Evolutionary conservation across 805 yeast species (phyloP), one percentile per base, ranked within the genome.

Genomic region (Candida broadrunensis): DNA sequence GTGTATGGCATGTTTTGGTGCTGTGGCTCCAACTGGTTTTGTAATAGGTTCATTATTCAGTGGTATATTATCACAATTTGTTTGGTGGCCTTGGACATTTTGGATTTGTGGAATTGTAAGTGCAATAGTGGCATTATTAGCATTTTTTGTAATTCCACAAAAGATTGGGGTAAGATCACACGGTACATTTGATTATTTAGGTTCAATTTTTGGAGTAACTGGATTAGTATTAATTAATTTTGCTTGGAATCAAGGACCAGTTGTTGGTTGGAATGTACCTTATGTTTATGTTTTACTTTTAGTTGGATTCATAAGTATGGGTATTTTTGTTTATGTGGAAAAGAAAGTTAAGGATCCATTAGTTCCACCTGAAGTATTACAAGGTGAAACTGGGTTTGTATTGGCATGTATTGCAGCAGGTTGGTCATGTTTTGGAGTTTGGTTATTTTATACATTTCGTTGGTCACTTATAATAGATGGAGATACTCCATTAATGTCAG

Each of bases 351-450:
- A 54, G 24, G 53, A 71, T 48, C 88, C 88, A 7, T 55, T 83
- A 15, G 54, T 83, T 2, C 88, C 88, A 1, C 49, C 58, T 3
- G 67, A 63, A 5, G 72, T 73, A 0, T 62, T 81, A 54, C 64
- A 65, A 38, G 51, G 66, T 3, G 70, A 74, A 24, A 69, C 74
- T 16, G 65, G 73, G 0, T 59, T 79, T 45, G 75, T 81, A 2
- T 60, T 85, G 26, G 57, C 60, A 1, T 72, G 80, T 36, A 63
- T 83, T 23, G 73, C 77, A 2, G 65, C 80, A 2, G 91, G 91
- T 0, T 85, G 91, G 91, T 80, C 86, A 3, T 73, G 84, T 37
- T 85, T 85, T 62, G 89, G 91, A 2, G 67, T 83, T 17, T 83
- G 85, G 80, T 57, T 81, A 4, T 83, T 68, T 51, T 84, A 82